Evolutionary conservation across 768 basidiomycete species (phyloP).

Genomic region (Kwoniella newhampshirensis): DNA sequence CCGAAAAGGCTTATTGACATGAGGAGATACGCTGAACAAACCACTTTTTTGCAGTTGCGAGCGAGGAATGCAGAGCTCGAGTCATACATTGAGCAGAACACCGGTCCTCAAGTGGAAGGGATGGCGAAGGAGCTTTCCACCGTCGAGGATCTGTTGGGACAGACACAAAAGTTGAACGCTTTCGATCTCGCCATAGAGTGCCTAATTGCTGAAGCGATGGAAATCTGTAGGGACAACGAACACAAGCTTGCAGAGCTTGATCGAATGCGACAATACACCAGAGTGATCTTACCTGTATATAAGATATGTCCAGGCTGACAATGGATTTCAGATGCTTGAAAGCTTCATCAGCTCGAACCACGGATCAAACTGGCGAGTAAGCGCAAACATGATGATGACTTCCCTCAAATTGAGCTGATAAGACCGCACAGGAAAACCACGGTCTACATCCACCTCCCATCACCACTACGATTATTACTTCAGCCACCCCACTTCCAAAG

Average conservation of each 20-base stretch:
- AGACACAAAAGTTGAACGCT: constrained; percentile 18
- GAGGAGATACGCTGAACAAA: not conserved
- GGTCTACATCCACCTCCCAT: constrained; percentile 7
- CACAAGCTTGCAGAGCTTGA: constrained; percentile 23
- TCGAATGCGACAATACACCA: constrained; percentile 26
- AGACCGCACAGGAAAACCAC: constrained; percentile 7
- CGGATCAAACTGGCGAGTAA: constrained; percentile 24
- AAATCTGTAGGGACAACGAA: constrained; percentile 25
- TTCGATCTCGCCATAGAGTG: no score
- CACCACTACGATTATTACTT: constrained; percentile 1
- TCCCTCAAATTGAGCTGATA: not conserved
- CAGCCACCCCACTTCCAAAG: constrained; percentile 27
- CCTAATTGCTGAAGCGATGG: not conserved
- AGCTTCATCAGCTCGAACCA: constrained; percentile 8
- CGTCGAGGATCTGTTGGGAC: constrained; percentile 13
- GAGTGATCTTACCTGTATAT: constrained; percentile 11
- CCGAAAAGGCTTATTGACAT: not conserved
- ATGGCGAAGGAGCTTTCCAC: constrained; percentile 14
- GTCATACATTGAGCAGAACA: constrained; percentile 7
- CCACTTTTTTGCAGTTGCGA: constrained; percentile 3
- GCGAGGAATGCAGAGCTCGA: constrained; percentile 10
- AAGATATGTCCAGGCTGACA: not conserved
- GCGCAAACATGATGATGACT: no score
- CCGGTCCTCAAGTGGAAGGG: constrained; percentile 10
- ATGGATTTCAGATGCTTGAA: constrained; percentile 13